phyloP scores from a whole-genome alignment of 2,329 filamentous ascomycete genomes.

The Cladosporium sp. region DNA sequence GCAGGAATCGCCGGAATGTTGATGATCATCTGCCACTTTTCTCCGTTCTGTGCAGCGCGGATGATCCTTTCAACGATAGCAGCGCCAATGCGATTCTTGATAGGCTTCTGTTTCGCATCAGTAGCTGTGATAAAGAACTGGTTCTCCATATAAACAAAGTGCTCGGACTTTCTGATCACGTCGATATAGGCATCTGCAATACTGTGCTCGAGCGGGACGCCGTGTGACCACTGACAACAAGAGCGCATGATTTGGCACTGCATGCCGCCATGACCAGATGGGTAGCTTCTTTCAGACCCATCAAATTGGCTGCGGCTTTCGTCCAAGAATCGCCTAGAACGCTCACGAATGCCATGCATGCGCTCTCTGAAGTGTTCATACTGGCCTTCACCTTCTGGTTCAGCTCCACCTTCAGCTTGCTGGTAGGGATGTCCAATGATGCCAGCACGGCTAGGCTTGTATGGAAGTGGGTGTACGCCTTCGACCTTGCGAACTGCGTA shows the following conservation, averaged over 20 bases:
- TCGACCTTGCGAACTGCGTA: conserved; percentile 58
- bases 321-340: conserved; percentile 22
- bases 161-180: conserved; percentile 89
- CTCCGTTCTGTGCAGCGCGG: conserved; percentile 60
- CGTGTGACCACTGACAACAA: conserved; percentile 54
- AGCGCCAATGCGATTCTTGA: conserved; percentile 72
- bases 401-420: conserved; percentile 21
- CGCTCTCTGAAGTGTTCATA: conserved; percentile 29
- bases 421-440: conserved; percentile 32
- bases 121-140: conserved; percentile 91
- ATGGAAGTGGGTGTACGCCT: conserved; percentile 42
- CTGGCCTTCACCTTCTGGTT: conserved; percentile 26
- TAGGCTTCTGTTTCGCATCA: conserved; percentile 62
- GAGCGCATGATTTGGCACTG: conserved; percentile 73
- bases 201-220: conserved; percentile 64
- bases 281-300: conserved; percentile 21
- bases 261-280: conserved; percentile 59
- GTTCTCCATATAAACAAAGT: conserved; percentile 99
- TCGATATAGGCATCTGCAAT: conserved; percentile 94
- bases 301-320: conserved; percentile 20
- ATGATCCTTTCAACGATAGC: conserved; percentile 75
- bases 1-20: conserved; percentile 76
- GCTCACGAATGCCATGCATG: conserved; percentile 27
- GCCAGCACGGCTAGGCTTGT: conserved; percentile 33
- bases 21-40: conserved; percentile 71